Percentiles rank a stretch among this genome's conserved stretches.
phyloP scores from a whole-genome alignment of 2,329 filamentous ascomycete genomes.

The Ophiostoma sp. region DNA sequence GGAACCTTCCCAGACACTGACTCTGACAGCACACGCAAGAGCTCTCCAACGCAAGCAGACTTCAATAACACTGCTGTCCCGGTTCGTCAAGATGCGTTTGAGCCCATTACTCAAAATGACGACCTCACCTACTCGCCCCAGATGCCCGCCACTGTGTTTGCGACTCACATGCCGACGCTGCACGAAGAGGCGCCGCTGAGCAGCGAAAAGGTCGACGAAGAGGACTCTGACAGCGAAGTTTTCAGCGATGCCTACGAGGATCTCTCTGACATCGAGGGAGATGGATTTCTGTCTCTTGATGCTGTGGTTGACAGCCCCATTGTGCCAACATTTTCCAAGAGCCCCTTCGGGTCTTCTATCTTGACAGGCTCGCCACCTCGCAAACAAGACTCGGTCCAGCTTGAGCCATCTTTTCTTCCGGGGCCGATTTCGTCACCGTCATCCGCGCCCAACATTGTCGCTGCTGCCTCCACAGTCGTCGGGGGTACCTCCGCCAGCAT shows the following conservation, averaged over 20 bases:
- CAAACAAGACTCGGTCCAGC: not conserved
- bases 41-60: slow-evolving; percentile 9
- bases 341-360: slow-evolving; percentile 9
- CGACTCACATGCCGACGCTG: slow-evolving; percentile 27
- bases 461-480: not conserved
- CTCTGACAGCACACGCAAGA: slow-evolving; percentile 26
- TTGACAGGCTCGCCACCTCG: not conserved
- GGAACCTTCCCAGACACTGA: slow-evolving; percentile 52
- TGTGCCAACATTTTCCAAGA: slow-evolving; percentile 26
- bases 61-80: slow-evolving; percentile 5
- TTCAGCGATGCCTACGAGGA: slow-evolving; percentile 77
- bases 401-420: not conserved
- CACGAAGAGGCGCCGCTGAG: slow-evolving; percentile 33
- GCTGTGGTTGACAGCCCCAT: slow-evolving; percentile 61
- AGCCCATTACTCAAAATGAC: slow-evolving; percentile 27
- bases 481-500: not conserved
- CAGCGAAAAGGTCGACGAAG: slow-evolving; percentile 19
- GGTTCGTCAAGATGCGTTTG: slow-evolving; percentile 24
- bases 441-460: not conserved
- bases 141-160: slow-evolving; percentile 27
- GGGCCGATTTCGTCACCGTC: not conserved
- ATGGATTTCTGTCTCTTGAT: slow-evolving; percentile 67
- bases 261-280: slow-evolving; percentile 56
- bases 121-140: slow-evolving; percentile 25
- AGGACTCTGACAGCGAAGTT: slow-evolving; percentile 41